phyloP scores from a whole-genome alignment of 2,329 filamentous ascomycete genomes.

The Pseudocercospora cruenta region DNA sequence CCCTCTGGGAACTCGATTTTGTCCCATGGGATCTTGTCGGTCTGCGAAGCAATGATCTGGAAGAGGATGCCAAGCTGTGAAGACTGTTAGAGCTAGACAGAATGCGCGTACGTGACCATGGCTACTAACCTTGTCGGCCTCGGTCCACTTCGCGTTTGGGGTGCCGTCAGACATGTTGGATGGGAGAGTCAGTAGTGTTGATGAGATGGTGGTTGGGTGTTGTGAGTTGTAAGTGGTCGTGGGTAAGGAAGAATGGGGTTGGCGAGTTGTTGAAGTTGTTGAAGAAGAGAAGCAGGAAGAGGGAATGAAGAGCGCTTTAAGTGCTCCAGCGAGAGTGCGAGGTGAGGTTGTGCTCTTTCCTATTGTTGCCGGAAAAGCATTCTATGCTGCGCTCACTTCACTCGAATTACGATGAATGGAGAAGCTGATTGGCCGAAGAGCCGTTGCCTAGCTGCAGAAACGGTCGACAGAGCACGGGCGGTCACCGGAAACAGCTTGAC shows the following conservation, averaged over 20 bases:
- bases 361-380: not conserved
- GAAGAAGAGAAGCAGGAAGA: conserved; percentile 12
- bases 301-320: not conserved
- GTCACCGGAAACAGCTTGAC: not conserved
- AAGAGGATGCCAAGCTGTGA: conserved; percentile 33
- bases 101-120: not conserved
- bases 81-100: not conserved
- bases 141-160: conserved; percentile 36
- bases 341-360: not conserved
- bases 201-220: conserved; percentile 11
- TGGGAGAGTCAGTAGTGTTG: conserved; percentile 4
- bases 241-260: conserved; percentile 8
- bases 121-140: conserved; percentile 36
- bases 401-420: not conserved
- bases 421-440: not conserved
- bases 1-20: conserved; percentile 36
- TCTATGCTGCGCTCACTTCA: not conserved
- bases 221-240: not conserved
- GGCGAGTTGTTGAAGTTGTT: not conserved
- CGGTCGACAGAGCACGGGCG: not conserved
- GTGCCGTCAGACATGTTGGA: conserved; percentile 30
- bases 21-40: conserved; percentile 35
- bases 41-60: conserved; percentile 34
- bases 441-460: not conserved
- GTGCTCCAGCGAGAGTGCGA: not conserved